Evolutionary conservation across 108 stramenopile species (phyloP).

Genomic region (Asterionellopsis glacialis): DNA sequence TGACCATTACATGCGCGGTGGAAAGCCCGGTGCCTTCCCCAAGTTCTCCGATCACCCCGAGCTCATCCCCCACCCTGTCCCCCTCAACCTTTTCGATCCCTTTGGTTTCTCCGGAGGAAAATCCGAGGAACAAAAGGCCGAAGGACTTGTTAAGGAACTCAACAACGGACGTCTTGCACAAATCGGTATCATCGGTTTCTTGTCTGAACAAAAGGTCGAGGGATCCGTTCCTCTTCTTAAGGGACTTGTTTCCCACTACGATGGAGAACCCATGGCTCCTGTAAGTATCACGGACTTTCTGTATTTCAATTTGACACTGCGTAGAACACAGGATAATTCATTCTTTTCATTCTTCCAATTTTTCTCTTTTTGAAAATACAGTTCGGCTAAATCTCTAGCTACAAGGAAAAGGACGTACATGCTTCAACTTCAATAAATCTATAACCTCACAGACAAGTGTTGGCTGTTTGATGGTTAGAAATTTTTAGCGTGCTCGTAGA

Average conservation of each 20-base stretch:
- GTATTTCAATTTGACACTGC: not conserved
- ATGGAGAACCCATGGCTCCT: constrained; percentile 73
- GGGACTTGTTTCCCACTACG: constrained; percentile 64
- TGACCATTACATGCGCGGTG: constrained; percentile 75
- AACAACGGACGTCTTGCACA: constrained; percentile 78
- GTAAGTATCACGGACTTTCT: not conserved
- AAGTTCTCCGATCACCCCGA: constrained; percentile 41
- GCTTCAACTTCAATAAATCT: not conserved
- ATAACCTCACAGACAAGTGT: not conserved
- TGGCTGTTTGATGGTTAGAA: not conserved
- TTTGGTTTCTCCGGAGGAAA: constrained; percentile 48
- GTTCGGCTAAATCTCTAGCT: not conserved
- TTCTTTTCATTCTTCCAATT: not conserved
- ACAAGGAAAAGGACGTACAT: not conserved
- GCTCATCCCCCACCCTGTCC: constrained; percentile 76
- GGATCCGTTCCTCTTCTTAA: constrained; percentile 75
- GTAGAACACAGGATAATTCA: not conserved
- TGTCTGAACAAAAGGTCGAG: constrained; percentile 66
- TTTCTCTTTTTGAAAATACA: not conserved
- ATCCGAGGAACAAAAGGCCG: constrained; percentile 58
- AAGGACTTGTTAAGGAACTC: constrained; percentile 55
- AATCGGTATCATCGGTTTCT: constrained; percentile 75
- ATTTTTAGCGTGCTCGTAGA: not conserved
- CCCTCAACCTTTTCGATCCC: constrained; percentile 61
- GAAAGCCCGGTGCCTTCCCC: constrained; percentile 66